phyloP scores from a whole-genome alignment of 2,329 filamentous ascomycete genomes.

The Calonectria montana region DNA sequence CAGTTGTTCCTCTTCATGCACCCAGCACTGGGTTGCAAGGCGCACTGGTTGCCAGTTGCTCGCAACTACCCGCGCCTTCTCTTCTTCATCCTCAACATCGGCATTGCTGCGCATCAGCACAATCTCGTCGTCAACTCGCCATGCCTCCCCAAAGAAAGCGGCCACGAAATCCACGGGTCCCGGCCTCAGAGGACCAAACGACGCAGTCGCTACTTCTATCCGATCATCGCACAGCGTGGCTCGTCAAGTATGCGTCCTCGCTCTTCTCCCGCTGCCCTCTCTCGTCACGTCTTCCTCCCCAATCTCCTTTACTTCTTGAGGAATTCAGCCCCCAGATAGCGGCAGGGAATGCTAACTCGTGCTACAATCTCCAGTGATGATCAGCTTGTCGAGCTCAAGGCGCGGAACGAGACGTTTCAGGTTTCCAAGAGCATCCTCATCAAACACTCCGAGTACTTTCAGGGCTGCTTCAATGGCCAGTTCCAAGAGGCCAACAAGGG shows the following conservation, averaged over 20 bases:
- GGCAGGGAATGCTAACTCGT: not conserved
- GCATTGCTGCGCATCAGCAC: not conserved
- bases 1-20: not conserved
- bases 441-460: constrained; percentile 50
- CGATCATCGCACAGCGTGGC: constrained; percentile 49
- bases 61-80: not conserved
- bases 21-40: not conserved
- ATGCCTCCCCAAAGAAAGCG: constrained; percentile 44
- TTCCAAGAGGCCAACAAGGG: constrained; percentile 45
- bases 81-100: not conserved
- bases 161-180: constrained; percentile 26
- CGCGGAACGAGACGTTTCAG: constrained; percentile 44
- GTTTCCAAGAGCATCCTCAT: constrained; percentile 46
- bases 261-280: not conserved
- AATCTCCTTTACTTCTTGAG: not conserved
- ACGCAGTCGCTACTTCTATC: constrained; percentile 42
- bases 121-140: not conserved
- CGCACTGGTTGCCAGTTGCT: not conserved
- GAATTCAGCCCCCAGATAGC: not conserved
- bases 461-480: constrained; percentile 40
- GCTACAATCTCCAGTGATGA: constrained; percentile 40
- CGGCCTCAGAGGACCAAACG: constrained; percentile 30
- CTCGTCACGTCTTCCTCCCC: constrained; percentile 11
- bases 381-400: constrained; percentile 45
- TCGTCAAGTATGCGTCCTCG: constrained; percentile 45